Percentiles rank a stretch among this genome's conserved stretches.
These are phyloP conservation scores for Madurella mycetomatis DNA, from an alignment of 2,329 filamentous ascomycete species.

Conservation along the genomic window DNA sequence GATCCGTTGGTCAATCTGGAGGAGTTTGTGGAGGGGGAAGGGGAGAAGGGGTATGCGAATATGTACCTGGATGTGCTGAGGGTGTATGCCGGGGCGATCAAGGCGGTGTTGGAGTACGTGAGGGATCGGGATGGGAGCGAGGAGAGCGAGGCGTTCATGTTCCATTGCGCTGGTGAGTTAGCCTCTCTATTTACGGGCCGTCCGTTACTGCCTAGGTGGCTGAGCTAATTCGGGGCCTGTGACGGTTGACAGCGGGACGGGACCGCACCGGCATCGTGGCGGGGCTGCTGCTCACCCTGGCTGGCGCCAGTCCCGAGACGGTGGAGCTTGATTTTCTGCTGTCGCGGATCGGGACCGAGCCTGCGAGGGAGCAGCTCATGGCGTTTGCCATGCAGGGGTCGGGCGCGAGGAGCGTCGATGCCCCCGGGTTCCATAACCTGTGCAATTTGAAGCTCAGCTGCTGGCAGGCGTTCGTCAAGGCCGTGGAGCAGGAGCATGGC, in stretches of 20 bases:
- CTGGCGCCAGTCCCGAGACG: conserved; percentile 40
- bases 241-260: conserved; percentile 41
- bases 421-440: conserved; percentile 48
- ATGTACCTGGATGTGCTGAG: conserved; percentile 47
- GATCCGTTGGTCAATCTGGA: conserved; percentile 36
- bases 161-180: conserved; percentile 51
- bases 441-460: conserved; percentile 39
- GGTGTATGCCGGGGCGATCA: conserved; percentile 40
- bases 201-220: background rate
- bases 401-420: conserved; percentile 33
- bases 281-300: conserved; percentile 47
- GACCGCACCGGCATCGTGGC: conserved; percentile 51
- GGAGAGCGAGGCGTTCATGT: conserved; percentile 41
- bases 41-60: conserved; percentile 40
- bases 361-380: conserved; percentile 45
- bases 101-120: conserved; percentile 42
- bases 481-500: conserved; percentile 40
- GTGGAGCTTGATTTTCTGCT: conserved; percentile 49
- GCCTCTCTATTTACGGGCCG: background rate
- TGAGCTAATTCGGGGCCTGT: background rate
- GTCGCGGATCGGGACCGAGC: conserved; percentile 50
- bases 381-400: conserved; percentile 38
- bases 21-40: conserved; percentile 42
- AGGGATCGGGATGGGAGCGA: conserved; percentile 31
- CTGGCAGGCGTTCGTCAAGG: conserved; percentile 45